Evolutionary conservation across 2,329 filamentous ascomycete species (phyloP), one percentile per base, ranked within the genome.

Genomic region (Colletotrichum lupini): DNA sequence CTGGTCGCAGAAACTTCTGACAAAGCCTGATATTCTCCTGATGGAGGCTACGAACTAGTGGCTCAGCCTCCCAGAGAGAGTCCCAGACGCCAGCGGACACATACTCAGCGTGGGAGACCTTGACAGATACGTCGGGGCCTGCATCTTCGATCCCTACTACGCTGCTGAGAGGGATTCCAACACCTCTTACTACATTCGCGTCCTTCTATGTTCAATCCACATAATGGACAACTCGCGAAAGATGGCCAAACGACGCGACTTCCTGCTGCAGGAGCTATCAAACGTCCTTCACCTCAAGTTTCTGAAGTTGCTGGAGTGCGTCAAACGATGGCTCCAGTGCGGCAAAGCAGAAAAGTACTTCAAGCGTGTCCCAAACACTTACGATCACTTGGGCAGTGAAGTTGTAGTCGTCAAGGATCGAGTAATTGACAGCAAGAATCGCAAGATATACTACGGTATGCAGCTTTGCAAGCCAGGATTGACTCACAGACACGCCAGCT

Each of bases 221-320:
- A 5, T 72, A 67, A 0, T 64, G 0, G 76, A 78, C 35, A 85
- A 84, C 75, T 69, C 75, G 0, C 80, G 80, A 42, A 77, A 8
- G 32, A 22, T 14, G n/a, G n/a, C 32, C 30, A 37, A 59, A 14
- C 22, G 35, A 35, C 79, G 77, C 5, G 75, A 74, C 1, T 78
- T 83, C 0, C 68, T 88, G 12, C 78, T 86, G 2, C 85, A 88
- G 72, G 86, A 89, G 60, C 72, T 87, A 0, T 80, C 82, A 30
- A 87, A 87, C 62, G 70, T 85, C 4, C 85, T 83, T 37, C 79
- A 87, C n/a, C 68, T 86, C 0, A 85, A 88, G 64, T 88, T 83
- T 59, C 62, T 53, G 1, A 82, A 84, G 2, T 75, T 79, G 0
- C 83, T 86, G 55, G 74, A 76, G 12, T 22, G 79, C 0, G 82